phyloP scores from a whole-genome alignment of 148 eudicot species.

The Rheum nobile region DNA sequence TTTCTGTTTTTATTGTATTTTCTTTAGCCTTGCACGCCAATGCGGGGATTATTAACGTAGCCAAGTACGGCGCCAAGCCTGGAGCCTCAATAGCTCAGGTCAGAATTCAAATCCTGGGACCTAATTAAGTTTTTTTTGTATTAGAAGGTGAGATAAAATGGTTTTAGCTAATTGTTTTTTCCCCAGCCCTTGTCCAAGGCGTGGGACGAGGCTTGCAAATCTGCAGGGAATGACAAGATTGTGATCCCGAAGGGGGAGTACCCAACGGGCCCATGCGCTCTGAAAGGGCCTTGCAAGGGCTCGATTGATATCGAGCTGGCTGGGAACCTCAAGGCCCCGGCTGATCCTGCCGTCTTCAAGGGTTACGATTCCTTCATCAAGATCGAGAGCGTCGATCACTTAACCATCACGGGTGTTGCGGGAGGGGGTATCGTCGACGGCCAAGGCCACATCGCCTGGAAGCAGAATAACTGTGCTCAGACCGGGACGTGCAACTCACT shows the following conservation, averaged over 20 bases:
- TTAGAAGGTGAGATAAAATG: background rate
- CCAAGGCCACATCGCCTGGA: constrained; percentile 44
- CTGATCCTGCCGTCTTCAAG: constrained; percentile 16
- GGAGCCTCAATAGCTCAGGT: background rate
- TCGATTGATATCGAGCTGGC: constrained; percentile 20
- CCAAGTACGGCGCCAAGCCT: background rate
- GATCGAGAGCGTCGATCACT: constrained; percentile 16
- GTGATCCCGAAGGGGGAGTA: constrained; percentile 39
- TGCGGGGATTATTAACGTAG: background rate
- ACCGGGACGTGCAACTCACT: constrained; percentile 20
- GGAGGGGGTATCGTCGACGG: constrained; percentile 45
- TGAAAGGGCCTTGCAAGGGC: constrained; percentile 56
- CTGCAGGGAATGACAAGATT: constrained; percentile 8
- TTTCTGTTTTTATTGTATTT: background rate
- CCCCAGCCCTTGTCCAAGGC: background rate
- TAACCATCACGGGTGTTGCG: constrained; percentile 26
- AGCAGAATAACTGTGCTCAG: constrained; percentile 17
- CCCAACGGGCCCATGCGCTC: constrained; percentile 8
- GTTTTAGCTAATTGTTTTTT: no score
- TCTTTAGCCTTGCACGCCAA: background rate
- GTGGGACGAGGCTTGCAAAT: background rate
- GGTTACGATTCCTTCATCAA: constrained; percentile 32
- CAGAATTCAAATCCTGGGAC: background rate
- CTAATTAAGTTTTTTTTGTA: no score
- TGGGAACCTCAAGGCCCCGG: constrained; percentile 51